phyloP scores from a whole-genome alignment of 257 asterid genomes.

The Dorcoceras hygrometricum region DNA sequence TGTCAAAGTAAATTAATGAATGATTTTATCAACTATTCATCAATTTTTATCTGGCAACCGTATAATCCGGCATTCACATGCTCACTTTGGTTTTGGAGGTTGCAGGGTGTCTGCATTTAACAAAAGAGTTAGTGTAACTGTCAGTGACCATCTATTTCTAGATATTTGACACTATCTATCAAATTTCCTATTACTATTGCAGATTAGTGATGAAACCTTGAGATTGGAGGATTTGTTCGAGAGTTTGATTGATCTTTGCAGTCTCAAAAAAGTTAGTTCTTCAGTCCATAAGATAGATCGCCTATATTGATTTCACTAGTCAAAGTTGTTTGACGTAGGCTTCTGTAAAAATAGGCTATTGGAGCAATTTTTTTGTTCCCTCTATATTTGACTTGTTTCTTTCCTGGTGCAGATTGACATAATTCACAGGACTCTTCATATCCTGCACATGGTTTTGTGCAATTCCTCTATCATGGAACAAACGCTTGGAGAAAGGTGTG shows the following conservation, averaged over 20 bases:
- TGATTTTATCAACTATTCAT: neutral
- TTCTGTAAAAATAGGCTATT: neutral
- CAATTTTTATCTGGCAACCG: slow-evolving; percentile 5
- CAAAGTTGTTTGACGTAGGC: slow-evolving; percentile 16
- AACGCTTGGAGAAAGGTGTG: slow-evolving; percentile 49
- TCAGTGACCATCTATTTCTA: slow-evolving; percentile 19
- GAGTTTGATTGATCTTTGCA: slow-evolving; percentile 73
- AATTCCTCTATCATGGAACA: slow-evolving; percentile 44
- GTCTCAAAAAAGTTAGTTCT: slow-evolving; percentile 62
- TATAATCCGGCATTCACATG: neutral
- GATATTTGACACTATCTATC: slow-evolving; percentile 17
- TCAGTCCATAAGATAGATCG: slow-evolving; percentile 11
- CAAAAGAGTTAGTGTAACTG: neutral
- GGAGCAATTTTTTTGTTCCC: slow-evolving; percentile 5
- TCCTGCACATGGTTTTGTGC: slow-evolving; percentile 54
- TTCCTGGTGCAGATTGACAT: slow-evolving; percentile 57
- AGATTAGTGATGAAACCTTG: slow-evolving; percentile 56
- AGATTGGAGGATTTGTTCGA: slow-evolving; percentile 59
- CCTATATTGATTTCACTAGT: neutral
- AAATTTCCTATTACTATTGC: slow-evolving; percentile 33
- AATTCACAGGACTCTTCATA: slow-evolving; percentile 62
- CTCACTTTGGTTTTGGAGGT: slow-evolving; percentile 20
- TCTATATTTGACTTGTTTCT: slow-evolving; percentile 16
- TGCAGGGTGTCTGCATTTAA: neutral
- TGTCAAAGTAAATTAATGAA: slow-evolving; percentile 9